These are phyloP conservation scores for Aspergillus coremiiformis DNA, from an alignment of 495 filamentous ascomycete species.

Conservation along the genomic window DNA sequence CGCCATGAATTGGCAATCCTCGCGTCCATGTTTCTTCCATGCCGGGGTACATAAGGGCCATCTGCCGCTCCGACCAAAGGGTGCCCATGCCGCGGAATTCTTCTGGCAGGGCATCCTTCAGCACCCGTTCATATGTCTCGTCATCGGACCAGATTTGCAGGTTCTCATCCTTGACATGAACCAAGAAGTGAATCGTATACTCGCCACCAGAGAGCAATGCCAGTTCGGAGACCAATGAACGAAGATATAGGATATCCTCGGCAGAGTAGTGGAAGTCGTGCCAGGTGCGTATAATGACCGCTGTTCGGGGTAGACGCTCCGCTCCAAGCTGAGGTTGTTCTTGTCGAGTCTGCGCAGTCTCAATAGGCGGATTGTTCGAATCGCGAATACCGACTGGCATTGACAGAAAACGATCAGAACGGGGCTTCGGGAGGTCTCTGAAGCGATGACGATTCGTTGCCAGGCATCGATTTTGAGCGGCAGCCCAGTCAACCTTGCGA, in stretches of 20 bases:
- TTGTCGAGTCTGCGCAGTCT: constrained; percentile 9
- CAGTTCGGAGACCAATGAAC: constrained; percentile 55
- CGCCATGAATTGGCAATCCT: constrained; percentile 76
- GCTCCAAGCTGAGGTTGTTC: constrained; percentile 15
- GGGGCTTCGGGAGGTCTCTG: constrained; percentile 37
- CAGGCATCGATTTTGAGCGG: constrained; percentile 62
- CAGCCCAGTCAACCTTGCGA: constrained; percentile 64
- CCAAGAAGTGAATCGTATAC: constrained; percentile 55
- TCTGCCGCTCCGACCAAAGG: constrained; percentile 88
- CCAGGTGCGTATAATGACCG: constrained; percentile 58
- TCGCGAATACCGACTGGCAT: constrained; percentile 35
- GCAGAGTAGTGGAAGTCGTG: constrained; percentile 48
- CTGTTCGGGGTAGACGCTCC: constrained; percentile 46
- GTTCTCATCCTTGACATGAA: constrained; percentile 61
- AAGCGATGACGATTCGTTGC: constrained; percentile 66
- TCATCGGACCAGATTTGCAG: constrained; percentile 60
- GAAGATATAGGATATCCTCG: constrained; percentile 47
- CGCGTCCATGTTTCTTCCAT: constrained; percentile 66
- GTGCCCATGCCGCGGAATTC: constrained; percentile 87
- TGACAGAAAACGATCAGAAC: constrained; percentile 37
- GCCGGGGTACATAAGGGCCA: constrained; percentile 78
- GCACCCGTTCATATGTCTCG: constrained; percentile 52
- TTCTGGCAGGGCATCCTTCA: constrained; percentile 65
- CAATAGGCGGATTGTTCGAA: constrained; percentile 3
- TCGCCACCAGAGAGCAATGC: constrained; percentile 56